A percentile compares a stretch with the other conserved stretches of the same genome.
These are phyloP conservation scores for Lodderomyces pseudojiufengensis DNA, from an alignment of 1,139 yeast species.

Conservation along the genomic window DNA sequence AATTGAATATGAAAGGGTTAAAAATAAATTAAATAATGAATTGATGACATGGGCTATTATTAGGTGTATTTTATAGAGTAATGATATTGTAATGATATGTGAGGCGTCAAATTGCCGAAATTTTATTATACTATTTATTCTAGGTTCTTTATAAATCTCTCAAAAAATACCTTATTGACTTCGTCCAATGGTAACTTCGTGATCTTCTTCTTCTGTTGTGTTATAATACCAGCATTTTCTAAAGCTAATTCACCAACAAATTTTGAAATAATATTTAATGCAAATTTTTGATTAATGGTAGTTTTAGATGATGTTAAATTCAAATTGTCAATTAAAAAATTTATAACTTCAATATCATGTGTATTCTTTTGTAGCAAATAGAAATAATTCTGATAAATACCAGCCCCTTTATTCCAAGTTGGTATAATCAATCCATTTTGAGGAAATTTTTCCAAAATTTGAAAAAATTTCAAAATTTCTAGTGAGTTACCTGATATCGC, in stretches of 20 bases:
- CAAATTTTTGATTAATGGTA: constrained; percentile 38
- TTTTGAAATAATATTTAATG: constrained; percentile 50
- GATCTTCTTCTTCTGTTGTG: constrained; percentile 23
- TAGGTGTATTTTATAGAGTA: too few species aligned
- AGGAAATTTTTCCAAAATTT: constrained; percentile 47
- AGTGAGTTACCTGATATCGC: constrained; percentile 46
- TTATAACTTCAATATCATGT: constrained; percentile 16
- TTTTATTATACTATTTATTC: too few species aligned
- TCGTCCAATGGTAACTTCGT: constrained; percentile 43
- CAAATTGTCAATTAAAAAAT: constrained; percentile 41
- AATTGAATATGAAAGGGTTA: constrained; percentile 20
- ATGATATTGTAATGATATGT: too few species aligned
- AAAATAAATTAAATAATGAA: constrained; percentile 12
- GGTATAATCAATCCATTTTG: constrained; percentile 37
- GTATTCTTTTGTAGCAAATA: constrained; percentile 20
- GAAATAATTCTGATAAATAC: constrained; percentile 49
- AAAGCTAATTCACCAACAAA: constrained; percentile 42
- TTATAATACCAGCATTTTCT: constrained; percentile 15
- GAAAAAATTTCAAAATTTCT: constrained; percentile 31
- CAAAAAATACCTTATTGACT: constrained; percentile 42
- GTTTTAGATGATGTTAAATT: constrained; percentile 31
- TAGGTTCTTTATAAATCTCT: background rate
- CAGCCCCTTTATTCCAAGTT: constrained; percentile 62
- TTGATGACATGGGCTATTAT: too few species aligned
- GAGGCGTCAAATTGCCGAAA: too few species aligned